Conservation (phyloP, 108 stramenopile species). For the Discostella stelligeroides region DNA sequence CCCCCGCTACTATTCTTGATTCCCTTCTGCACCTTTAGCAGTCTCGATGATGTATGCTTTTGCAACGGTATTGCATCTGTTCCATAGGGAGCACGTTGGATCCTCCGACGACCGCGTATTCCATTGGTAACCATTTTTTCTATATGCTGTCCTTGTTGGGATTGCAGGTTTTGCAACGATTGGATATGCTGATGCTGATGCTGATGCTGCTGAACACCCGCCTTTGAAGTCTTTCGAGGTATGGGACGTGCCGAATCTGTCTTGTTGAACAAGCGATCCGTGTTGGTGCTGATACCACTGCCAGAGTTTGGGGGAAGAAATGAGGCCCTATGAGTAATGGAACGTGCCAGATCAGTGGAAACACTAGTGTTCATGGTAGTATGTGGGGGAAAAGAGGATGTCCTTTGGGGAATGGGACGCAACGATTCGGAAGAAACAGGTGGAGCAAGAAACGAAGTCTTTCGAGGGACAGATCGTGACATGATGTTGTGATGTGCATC, state of each 20-base stretch:
- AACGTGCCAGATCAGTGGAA: not conserved
- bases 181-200: not conserved
- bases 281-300: not conserved
- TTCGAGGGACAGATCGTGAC: no score
- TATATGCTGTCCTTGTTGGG: not conserved
- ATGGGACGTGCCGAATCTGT: conserved; percentile 6
- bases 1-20: conserved; percentile 1
- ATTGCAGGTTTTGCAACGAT: not conserved
- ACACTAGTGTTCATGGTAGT: not conserved
- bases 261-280: conserved; percentile 6
- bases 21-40: not conserved
- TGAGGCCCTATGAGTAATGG: not conserved
- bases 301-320: not conserved
- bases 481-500: no score
- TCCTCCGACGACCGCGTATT: not conserved
- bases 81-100: not conserved
- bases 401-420: not conserved
- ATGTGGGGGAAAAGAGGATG: not conserved
- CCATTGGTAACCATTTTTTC: not conserved
- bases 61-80: not conserved
- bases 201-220: not conserved
- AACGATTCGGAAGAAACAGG: no score
- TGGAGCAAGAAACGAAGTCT: no score
- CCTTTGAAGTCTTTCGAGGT: not conserved
- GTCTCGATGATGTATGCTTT: not conserved